Conservation (phyloP, 2,329 filamentous ascomycete genomes). For the Fusarium goolgardi region DNA sequence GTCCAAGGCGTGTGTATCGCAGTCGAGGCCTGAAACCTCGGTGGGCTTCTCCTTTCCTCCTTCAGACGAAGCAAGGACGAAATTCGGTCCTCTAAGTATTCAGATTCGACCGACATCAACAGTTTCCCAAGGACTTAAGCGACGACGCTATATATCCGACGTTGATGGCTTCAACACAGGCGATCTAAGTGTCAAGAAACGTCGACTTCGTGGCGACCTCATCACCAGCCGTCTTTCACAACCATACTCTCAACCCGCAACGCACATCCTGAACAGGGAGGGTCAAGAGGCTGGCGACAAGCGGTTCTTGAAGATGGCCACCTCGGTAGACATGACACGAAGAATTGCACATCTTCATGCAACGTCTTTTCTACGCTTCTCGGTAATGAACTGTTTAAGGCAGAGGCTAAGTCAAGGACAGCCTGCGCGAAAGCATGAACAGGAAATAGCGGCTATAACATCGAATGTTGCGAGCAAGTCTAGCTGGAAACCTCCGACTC, state of each 20-base stretch:
- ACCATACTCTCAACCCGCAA: conserved; percentile 75
- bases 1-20: conserved; percentile 2
- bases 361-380: conserved; percentile 70
- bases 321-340: conserved; percentile 53
- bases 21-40: background rate
- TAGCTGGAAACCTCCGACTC: conserved; percentile 40
- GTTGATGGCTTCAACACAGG: conserved; percentile 68
- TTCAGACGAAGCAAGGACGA: conserved; percentile 7
- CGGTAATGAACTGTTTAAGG: conserved; percentile 72
- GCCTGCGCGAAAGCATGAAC: conserved; percentile 49
- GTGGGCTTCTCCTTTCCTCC: conserved; percentile 33
- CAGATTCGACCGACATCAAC: background rate
- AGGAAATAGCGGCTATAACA: conserved; percentile 38
- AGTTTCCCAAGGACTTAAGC: conserved; percentile 55
- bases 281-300: conserved; percentile 58
- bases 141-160: conserved; percentile 64
- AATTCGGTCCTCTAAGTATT: conserved; percentile 27
- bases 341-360: conserved; percentile 59
- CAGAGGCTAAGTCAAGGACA: conserved; percentile 54
- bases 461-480: conserved; percentile 37
- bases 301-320: conserved; percentile 62
- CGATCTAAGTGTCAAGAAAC: conserved; percentile 71
- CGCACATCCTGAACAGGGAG: conserved; percentile 75
- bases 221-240: conserved; percentile 77
- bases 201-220: conserved; percentile 70